phyloP scores from a whole-genome alignment of 2,329 filamentous ascomycete genomes.

The Fonsecaea pedrosoi region DNA sequence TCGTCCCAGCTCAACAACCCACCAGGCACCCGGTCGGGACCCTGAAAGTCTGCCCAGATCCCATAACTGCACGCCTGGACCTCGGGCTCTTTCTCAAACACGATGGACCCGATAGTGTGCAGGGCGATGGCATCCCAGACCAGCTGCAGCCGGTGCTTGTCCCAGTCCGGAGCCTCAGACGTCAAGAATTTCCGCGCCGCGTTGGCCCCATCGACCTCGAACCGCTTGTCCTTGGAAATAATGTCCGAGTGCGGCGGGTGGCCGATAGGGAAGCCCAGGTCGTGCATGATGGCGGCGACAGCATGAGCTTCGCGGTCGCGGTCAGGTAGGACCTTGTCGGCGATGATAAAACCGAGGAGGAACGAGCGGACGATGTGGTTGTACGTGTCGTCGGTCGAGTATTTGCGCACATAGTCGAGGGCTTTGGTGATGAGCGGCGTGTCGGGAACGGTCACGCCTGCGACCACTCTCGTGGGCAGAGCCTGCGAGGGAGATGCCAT shows the following conservation, averaged over 20 bases:
- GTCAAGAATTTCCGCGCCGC: constrained; percentile 50
- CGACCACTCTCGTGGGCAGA: constrained; percentile 34
- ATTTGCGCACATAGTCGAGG: constrained; percentile 33
- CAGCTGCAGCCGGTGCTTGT: constrained; percentile 52
- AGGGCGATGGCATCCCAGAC: constrained; percentile 60
- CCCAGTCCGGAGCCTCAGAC: constrained; percentile 45
- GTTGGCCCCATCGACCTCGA: constrained; percentile 60
- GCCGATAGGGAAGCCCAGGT: constrained; percentile 47
- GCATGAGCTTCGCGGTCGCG: constrained; percentile 39
- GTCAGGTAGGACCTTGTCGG: constrained; percentile 42
- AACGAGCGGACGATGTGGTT: constrained; percentile 46
- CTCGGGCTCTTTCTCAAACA: constrained; percentile 52
- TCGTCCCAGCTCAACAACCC: constrained; percentile 41
- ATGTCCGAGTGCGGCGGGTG: constrained; percentile 41
- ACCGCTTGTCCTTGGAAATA: constrained; percentile 54
- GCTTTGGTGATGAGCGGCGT: constrained; percentile 39
- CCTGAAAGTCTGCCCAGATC: constrained; percentile 50
- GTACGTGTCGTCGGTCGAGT: constrained; percentile 36
- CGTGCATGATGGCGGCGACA: constrained; percentile 39
- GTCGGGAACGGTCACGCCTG: constrained; percentile 38
- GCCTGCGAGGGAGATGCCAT: constrained; percentile 12
- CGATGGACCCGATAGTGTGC: constrained; percentile 43
- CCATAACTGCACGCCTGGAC: constrained; percentile 47
- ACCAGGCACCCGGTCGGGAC: constrained; percentile 45
- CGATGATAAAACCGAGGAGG: constrained; percentile 48